A percentile compares a stretch with the other conserved stretches of the same genome.
Conservation (phyloP, 768 basidiomycete species). For the Neoboletus magnificus region DNA sequence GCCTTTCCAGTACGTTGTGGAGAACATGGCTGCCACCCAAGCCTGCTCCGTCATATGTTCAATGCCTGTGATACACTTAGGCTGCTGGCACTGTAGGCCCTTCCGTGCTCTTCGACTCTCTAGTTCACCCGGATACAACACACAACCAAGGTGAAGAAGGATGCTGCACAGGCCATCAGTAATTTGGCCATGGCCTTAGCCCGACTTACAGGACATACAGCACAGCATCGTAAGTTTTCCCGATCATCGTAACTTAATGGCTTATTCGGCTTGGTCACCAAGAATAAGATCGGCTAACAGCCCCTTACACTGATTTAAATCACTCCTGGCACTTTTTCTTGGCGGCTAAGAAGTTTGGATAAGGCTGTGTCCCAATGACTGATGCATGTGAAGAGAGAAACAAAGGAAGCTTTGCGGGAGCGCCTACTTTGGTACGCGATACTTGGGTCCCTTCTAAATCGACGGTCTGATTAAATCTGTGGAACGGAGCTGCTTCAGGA, state of each 20-base stretch:
- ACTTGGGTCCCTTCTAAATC: background rate
- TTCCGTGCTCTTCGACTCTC: slow-evolving; percentile 11
- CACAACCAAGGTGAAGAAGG: background rate
- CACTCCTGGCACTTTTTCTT: no score
- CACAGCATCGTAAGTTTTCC: no score
- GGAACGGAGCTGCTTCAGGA: slow-evolving; percentile 12
- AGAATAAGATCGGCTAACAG: no score
- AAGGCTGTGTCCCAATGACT: no score
- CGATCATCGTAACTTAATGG: no score
- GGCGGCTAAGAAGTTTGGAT: no score
- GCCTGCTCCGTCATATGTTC: background rate
- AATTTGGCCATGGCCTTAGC: no score
- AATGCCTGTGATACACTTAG: background rate
- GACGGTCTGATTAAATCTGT: background rate
- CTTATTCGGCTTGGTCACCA: no score
- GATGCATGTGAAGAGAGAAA: background rate
- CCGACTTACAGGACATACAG: no score
- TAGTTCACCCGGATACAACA: slow-evolving; percentile 1
- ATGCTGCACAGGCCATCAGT: no score
- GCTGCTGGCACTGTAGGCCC: slow-evolving; percentile 8
- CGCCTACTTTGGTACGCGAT: slow-evolving; percentile 12
- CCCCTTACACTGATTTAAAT: no score
- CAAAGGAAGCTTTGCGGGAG: slow-evolving; percentile 8
- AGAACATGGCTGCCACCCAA: slow-evolving; percentile 3
- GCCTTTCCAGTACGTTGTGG: slow-evolving; percentile 11